Base-by-base conservation (phyloP, 2,329 filamentous ascomycete genomes). In the Torrubiellomyces zombiae region DNA sequence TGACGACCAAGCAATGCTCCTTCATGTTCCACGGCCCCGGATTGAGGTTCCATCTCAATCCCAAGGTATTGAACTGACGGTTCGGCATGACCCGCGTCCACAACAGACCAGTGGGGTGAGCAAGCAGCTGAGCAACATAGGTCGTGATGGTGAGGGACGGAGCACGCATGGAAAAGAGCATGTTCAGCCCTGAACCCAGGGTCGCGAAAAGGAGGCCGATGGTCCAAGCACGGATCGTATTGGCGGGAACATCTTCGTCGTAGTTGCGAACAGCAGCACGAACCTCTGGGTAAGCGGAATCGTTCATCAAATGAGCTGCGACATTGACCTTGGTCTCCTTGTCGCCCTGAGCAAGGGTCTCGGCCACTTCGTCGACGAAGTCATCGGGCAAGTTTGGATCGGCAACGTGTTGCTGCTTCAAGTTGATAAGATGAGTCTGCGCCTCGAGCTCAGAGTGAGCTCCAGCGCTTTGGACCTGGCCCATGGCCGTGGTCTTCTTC, bases 1-100 rank as follows among this genome's bases (percentile, higher is more conserved):
- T n/a, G n/a, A n/a, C n/a, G n/a, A n/a, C 54, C 16, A 66, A 43
- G 40, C 57, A 55, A 40, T 66, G 61, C 40, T 66, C 62, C 39
- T 66, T 67, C 36, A 55, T 55, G 33, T 52, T 60, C 38, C 65
- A 65, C 0, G 52, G 53, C 1, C 58, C 58, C 0, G 60, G 55
- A 33, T 62, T 63, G 14, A 61, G 38, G 4, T 50, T 56, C 47
- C 51, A 59, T 11, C 42, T 38, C 12, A 50, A 10, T 5, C 58
- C 57, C 21, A 60, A 55, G 0, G 45, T 49, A 15, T 43, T 51
- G 38, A 55, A 56, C 3, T 50, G 40, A 24, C 43, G 44, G 3
- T 39, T 50, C 2, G 58, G 58, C 35, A 61, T 42, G 8, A 49
- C 33, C 22, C 42, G 48, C 4, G 56, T 55, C 51, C 55, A 56